Conservation (phyloP, 306 rosid species). For the Potentilla sterilis region DNA sequence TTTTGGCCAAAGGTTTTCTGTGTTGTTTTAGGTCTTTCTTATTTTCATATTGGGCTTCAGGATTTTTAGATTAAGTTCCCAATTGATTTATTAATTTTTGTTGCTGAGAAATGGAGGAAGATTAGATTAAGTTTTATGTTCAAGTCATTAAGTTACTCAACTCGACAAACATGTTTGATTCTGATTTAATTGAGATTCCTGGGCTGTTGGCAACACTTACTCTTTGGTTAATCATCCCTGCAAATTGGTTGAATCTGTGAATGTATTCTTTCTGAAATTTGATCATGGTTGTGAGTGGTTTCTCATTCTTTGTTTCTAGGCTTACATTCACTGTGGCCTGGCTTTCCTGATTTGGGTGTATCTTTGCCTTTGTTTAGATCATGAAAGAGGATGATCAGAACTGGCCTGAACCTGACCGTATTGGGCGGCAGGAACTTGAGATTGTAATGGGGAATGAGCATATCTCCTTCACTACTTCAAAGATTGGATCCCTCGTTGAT, state of each 20-base stretch:
- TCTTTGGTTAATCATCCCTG: not conserved
- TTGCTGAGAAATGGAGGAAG: not conserved
- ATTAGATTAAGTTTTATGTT: not conserved
- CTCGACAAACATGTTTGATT: too few relatives aligned
- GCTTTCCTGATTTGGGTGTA: slow-evolving; percentile 7
- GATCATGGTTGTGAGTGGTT: not conserved
- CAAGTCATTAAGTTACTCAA: not conserved
- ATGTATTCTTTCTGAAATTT: not conserved
- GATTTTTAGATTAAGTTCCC: not conserved
- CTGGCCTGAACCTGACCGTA: slow-evolving; percentile 98
- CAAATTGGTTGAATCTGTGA: not conserved
- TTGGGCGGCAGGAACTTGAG: slow-evolving; percentile 96
- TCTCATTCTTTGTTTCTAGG: not conserved
- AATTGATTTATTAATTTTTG: not conserved
- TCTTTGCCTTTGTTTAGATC: slow-evolving; percentile 43
- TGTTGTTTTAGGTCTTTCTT: not conserved
- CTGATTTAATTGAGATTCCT: not conserved
- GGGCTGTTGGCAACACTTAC: not conserved
- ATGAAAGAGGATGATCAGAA: slow-evolving; percentile 96
- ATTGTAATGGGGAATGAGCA: slow-evolving; percentile 98
- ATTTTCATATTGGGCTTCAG: not conserved
- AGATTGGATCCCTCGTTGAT: slow-evolving; percentile 94
- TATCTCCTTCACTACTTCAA: slow-evolving; percentile 92
- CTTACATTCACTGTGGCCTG: not conserved
- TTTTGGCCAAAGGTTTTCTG: not conserved